phyloP scores from a whole-genome alignment of 225 moss, liverwort and hornwort species.

The Neckera pumila region DNA sequence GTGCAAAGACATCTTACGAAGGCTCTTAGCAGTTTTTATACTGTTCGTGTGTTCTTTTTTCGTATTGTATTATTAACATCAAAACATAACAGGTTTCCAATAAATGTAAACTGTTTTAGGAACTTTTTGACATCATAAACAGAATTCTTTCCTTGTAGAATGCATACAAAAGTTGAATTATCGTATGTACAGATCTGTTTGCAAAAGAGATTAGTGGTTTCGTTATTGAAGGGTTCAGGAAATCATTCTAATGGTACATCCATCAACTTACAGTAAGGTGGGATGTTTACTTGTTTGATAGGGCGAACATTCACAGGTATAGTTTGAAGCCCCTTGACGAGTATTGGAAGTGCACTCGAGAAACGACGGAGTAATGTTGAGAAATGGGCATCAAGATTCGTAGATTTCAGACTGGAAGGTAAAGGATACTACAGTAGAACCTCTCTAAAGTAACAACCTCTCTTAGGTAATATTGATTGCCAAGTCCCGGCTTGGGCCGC shows the following conservation, averaged over 20 bases:
- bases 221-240: background rate
- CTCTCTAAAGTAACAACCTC: background rate
- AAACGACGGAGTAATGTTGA: background rate
- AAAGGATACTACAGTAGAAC: background rate
- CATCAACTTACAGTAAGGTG: background rate
- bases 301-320: background rate
- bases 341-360: background rate
- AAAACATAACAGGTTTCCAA: background rate
- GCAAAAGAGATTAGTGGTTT: background rate
- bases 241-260: background rate
- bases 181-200: background rate
- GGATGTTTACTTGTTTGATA: background rate
- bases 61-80: background rate
- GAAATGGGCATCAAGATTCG: background rate
- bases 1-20: background rate
- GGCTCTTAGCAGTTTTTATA: background rate
- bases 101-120: background rate
- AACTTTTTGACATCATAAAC: background rate
- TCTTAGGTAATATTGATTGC: background rate
- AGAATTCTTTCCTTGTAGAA: background rate
- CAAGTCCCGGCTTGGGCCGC: fast-evolving
- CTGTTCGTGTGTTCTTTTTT: no score
- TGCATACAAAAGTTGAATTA: background rate
- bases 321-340: background rate
- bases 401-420: background rate